phyloP scores from a whole-genome alignment of 2,329 filamentous ascomycete species.

The Fusarium brachygibbosum region DNA sequence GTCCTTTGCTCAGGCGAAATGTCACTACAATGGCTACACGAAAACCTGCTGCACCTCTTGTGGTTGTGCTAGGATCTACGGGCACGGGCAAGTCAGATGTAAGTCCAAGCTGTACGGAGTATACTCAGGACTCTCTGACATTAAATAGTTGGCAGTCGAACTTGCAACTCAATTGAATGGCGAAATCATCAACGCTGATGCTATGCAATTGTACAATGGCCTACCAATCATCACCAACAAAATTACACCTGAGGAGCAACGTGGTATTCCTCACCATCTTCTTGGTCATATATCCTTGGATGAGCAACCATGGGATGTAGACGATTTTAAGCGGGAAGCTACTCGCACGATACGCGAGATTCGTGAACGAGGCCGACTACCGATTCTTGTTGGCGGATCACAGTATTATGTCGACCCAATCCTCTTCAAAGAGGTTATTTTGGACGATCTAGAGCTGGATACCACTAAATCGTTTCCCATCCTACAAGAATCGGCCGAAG shows the following conservation, averaged over 20 bases:
- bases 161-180: conserved; percentile 86
- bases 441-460: conserved; percentile 57
- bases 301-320: conserved; percentile 86
- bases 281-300: conserved; percentile 82
- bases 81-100: conserved; percentile 96
- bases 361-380: conserved; percentile 79
- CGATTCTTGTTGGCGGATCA: conserved; percentile 93
- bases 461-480: conserved; percentile 71
- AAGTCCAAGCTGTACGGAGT: conserved; percentile 51
- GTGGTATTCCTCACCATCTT: conserved; percentile 88
- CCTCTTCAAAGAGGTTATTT: conserved; percentile 77
- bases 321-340: conserved; percentile 80
- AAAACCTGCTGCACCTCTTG: conserved; percentile 69
- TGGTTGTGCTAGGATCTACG: conserved; percentile 89
- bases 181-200: conserved; percentile 96
- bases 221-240: conserved; percentile 97
- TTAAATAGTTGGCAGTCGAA: conserved; percentile 83
- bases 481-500: conserved; percentile 76
- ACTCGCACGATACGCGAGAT: conserved; percentile 81
- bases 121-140: conserved; percentile 11
- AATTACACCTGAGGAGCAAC: conserved; percentile 79
- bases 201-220: conserved; percentile 96
- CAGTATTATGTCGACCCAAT: conserved; percentile 95
- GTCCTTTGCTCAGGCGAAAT: conserved; percentile 51
- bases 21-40: conserved; percentile 57